Percentiles rank a stretch among this genome's conserved stretches.
Evolutionary conservation across 176 grass and related monocot species (phyloP).

Genomic region (Avena atlantica): DNA sequence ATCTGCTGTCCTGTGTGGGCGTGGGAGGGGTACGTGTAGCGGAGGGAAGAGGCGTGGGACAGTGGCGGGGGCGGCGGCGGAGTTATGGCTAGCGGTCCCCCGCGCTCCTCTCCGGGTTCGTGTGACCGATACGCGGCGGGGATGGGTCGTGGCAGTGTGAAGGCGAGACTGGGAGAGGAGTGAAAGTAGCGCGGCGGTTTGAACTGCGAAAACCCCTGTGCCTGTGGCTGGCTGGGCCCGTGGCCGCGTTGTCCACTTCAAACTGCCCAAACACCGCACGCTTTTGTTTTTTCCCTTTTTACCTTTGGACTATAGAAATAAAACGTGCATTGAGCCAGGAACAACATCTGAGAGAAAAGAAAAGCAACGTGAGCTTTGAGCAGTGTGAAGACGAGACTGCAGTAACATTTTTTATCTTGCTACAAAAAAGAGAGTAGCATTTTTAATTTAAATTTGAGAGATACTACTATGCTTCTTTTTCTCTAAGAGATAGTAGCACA

Average conservation of each 20-base stretch:
- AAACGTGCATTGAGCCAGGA: too few species aligned
- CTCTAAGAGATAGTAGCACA: too few species aligned
- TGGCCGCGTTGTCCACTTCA: conserved; percentile 25
- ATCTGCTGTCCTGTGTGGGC: not conserved
- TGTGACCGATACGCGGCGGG: conserved; percentile 18
- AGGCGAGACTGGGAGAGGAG: not conserved
- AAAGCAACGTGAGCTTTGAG: too few species aligned
- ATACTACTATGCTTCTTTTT: too few species aligned
- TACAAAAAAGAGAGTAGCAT: too few species aligned
- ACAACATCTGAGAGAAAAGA: too few species aligned
- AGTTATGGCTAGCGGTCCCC: conserved; percentile 44
- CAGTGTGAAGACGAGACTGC: too few species aligned
- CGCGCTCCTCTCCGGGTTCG: conserved; percentile 42
- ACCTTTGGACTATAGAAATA: not conserved
- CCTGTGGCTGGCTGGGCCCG: not conserved
- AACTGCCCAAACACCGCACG: not conserved
- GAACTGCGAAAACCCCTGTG: not conserved
- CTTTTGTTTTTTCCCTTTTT: not conserved
- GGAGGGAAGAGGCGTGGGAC: not conserved
- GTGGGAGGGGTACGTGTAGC: conserved; percentile 17
- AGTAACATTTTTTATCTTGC: too few species aligned
- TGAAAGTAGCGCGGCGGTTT: conserved; percentile 2
- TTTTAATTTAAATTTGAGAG: too few species aligned
- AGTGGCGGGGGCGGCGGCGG: conserved; percentile 11
- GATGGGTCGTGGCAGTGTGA: not conserved